Base-by-base conservation (phyloP, 768 basidiomycete species). In the Hortiboletus flavorubellus region DNA sequence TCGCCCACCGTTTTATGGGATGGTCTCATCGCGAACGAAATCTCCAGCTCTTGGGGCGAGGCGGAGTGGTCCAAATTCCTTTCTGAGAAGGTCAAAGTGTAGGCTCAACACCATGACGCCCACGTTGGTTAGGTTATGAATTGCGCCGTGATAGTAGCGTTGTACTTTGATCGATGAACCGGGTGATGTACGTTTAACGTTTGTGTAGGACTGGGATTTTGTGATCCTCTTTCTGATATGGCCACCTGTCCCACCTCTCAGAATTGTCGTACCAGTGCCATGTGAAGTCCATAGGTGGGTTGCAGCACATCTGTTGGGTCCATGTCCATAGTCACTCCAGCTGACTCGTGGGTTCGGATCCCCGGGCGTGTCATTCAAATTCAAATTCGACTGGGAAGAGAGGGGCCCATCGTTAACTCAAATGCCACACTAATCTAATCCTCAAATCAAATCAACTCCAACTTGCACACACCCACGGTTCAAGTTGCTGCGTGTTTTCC, bases 1-100 rank as follows among this genome's bases (percentile, higher is more conserved):
- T 94, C 93, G 2, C 92, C 93, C 5, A 89, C 92, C 39, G 81
- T 78, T 3, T 73, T 91, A 2, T 89, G 84, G 83, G 87, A 93
- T 60, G 89, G 91, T 47, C 75, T 87, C 52, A 66, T 91, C 49
- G 86, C 83, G 11, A 79, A 75, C 46, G 85, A 90, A 46, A 76
- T 94, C 33, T 87, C 86, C 6, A 93, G 91, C 65, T 80, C 85
- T 21, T 97, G 91, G 90, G 87, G 81, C 5, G 80, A 86, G 64
- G 76, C 76, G 39, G 89, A 97, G 66, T 96, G 93, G 93, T 75
- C 73, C 18, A 80, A 84, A 43, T 97, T 87, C 71, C 76, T 96
- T 31, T 73, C 74, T 45, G 72, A 78, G 47, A 89, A 83, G 58
- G 80, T 89, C 23, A 54, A 52, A 39, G 75, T 73, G 30, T 81